Evolutionary conservation across 2,329 filamentous ascomycete species (phyloP).

Genomic region (Teratosphaeria epicoccoides): DNA sequence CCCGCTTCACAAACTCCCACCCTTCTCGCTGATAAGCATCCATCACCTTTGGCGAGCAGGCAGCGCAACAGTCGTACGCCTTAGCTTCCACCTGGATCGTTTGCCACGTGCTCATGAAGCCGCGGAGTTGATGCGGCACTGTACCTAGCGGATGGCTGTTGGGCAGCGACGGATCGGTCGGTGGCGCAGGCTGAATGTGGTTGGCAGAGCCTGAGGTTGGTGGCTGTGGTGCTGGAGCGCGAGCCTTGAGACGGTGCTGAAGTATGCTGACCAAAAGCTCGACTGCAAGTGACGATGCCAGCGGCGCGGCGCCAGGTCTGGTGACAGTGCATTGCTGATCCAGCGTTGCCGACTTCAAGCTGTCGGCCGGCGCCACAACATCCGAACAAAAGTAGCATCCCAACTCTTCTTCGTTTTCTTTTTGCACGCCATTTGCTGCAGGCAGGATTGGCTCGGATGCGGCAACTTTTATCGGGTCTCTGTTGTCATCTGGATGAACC

Average conservation of each 20-base stretch:
- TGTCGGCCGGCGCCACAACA: slow-evolving; percentile 85
- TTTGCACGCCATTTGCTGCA: slow-evolving; percentile 3
- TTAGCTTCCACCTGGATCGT: slow-evolving; percentile 63
- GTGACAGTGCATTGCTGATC: slow-evolving; percentile 98
- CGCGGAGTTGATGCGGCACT: slow-evolving; percentile 71
- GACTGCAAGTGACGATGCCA: slow-evolving; percentile 82
- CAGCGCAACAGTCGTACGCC: slow-evolving; percentile 72
- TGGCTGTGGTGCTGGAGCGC: slow-evolving; percentile 27
- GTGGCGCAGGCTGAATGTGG: slow-evolving; percentile 23
- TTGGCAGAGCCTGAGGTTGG: slow-evolving; percentile 12
- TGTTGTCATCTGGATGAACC: slow-evolving; percentile 12
- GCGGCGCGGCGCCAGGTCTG: slow-evolving; percentile 79
- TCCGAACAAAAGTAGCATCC: slow-evolving; percentile 99
- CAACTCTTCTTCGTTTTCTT: slow-evolving; percentile 51
- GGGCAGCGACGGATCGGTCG: slow-evolving; percentile 20
- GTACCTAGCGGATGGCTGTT: slow-evolving; percentile 49
- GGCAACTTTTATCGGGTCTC: slow-evolving; percentile 11
- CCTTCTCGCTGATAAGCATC: slow-evolving; percentile 55
- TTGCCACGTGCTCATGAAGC: slow-evolving; percentile 63
- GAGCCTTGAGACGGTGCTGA: slow-evolving; percentile 48
- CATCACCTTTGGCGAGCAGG: slow-evolving; percentile 62
- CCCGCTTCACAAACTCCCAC: slow-evolving; percentile 68
- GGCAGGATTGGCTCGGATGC: slow-evolving; percentile 11
- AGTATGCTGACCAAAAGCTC: slow-evolving; percentile 80
- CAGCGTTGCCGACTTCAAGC: slow-evolving; percentile 86